Percentiles rank a stretch among this genome's conserved stretches.
These are phyloP conservation scores for Clitocybe nebularis DNA, from an alignment of 1,284 basidiomycete genomes.

Conservation along the genomic window DNA sequence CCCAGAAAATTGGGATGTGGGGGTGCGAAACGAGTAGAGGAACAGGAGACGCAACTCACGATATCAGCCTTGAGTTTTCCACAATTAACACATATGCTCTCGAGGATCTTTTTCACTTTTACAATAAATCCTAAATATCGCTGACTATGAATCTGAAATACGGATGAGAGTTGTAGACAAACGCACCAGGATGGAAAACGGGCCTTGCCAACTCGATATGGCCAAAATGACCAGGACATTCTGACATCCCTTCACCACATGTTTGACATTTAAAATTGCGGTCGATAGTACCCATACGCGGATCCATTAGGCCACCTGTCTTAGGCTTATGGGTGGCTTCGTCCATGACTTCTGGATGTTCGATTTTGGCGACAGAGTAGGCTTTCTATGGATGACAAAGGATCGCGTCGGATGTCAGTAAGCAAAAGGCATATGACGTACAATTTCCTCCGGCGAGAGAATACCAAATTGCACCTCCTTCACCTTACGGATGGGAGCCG, in stretches of 20 bases:
- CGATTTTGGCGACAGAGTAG: conserved; percentile 96
- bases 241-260: conserved; percentile 97
- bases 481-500: conserved; percentile 90
- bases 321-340: conserved; percentile 87
- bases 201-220: conserved; percentile 97
- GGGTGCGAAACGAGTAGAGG: conserved; percentile 85
- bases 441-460: conserved; percentile 99
- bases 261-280: conserved; percentile 99
- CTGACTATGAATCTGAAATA: too few relatives aligned
- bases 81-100: conserved; percentile 98
- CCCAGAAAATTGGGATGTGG: conserved; percentile 91
- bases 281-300: conserved; percentile 97
- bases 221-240: conserved; percentile 98
- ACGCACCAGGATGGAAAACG: conserved; percentile 92
- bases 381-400: conserved; percentile 70
- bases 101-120: conserved; percentile 99
- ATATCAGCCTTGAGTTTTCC: conserved; percentile 96
- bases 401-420: conserved; percentile 10
- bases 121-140: conserved; percentile 91
- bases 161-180: too few relatives aligned
- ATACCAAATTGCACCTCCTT: conserved; percentile 99
- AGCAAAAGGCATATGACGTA: conserved; percentile 42
- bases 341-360: conserved; percentile 98
- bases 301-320: conserved; percentile 94
- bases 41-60: conserved; percentile 76